Evolutionary conservation across 2,329 filamentous ascomycete species (phyloP).

Genomic region (Biscogniauxia marginata): DNA sequence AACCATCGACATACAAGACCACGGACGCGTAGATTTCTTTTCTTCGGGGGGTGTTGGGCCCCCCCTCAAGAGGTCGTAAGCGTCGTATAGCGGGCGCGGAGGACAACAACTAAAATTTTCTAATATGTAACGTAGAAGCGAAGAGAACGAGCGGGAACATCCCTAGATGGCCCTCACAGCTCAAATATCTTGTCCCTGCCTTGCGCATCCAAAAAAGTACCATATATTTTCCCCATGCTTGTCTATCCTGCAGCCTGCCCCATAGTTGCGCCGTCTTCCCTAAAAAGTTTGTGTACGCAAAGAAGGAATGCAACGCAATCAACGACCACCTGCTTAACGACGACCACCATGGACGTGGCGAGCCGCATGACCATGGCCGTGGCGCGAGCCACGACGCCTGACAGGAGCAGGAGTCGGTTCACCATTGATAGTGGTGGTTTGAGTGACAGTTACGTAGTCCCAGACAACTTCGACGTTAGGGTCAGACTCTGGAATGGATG

Average conservation of each 20-base stretch:
- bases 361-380: conserved; percentile 24
- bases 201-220: neutral
- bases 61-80: too few relatives aligned
- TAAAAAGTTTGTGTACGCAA: neutral
- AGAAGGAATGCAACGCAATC: neutral
- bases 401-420: neutral
- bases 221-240: neutral
- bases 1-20: too few relatives aligned
- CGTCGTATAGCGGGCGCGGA: neutral
- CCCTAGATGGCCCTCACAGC: neutral
- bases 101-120: neutral
- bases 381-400: conserved; percentile 20
- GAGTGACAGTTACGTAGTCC: conserved; percentile 47
- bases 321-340: conserved; percentile 9
- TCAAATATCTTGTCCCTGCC: neutral
- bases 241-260: neutral
- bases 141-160: neutral
- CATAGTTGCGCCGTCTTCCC: neutral
- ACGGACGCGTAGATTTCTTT: too few relatives aligned
- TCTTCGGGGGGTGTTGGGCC: too few relatives aligned
- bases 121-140: neutral
- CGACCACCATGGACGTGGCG: conserved; percentile 24
- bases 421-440: conserved; percentile 15
- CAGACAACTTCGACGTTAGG: conserved; percentile 39
- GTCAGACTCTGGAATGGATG: conserved; percentile 14